Conservation (phyloP, 2,329 filamentous ascomycete genomes). For the Aureobasidium musti region DNA sequence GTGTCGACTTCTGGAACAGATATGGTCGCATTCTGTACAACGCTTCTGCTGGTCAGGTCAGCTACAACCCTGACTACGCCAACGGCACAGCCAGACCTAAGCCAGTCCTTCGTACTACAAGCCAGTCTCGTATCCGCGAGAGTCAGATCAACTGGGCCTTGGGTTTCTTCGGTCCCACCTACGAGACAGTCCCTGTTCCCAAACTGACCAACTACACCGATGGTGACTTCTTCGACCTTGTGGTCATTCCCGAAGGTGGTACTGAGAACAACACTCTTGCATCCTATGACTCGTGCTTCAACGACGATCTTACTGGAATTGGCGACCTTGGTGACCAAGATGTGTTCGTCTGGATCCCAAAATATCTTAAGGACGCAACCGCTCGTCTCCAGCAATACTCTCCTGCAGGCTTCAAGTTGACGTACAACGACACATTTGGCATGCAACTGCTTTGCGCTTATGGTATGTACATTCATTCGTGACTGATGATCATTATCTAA, state of each 20-base stretch:
- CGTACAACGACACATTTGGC: slow-evolving; percentile 53
- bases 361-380: slow-evolving; percentile 51
- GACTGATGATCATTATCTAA: background rate
- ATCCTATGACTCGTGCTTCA: slow-evolving; percentile 54
- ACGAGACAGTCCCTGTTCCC: slow-evolving; percentile 44
- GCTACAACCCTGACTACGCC: slow-evolving; percentile 54
- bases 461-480: slow-evolving; percentile 33
- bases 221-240: slow-evolving; percentile 49
- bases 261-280: slow-evolving; percentile 58
- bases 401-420: slow-evolving; percentile 53
- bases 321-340: slow-evolving; percentile 48
- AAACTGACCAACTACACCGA: slow-evolving; percentile 45
- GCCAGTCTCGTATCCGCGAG: slow-evolving; percentile 57
- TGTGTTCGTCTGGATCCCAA: slow-evolving; percentile 49
- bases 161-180: slow-evolving; percentile 56
- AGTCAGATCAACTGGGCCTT: slow-evolving; percentile 57
- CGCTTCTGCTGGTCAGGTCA: slow-evolving; percentile 50
- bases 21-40: slow-evolving; percentile 59
- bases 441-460: slow-evolving; percentile 57
- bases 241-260: slow-evolving; percentile 55
- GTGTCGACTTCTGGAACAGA: slow-evolving; percentile 56
- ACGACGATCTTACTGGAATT: slow-evolving; percentile 43
- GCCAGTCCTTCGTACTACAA: slow-evolving; percentile 57
- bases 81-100: slow-evolving; percentile 52
- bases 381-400: slow-evolving; percentile 51